Base-by-base conservation (phyloP, 495 filamentous ascomycete genomes). In the Wilcoxina mikolae region DNA sequence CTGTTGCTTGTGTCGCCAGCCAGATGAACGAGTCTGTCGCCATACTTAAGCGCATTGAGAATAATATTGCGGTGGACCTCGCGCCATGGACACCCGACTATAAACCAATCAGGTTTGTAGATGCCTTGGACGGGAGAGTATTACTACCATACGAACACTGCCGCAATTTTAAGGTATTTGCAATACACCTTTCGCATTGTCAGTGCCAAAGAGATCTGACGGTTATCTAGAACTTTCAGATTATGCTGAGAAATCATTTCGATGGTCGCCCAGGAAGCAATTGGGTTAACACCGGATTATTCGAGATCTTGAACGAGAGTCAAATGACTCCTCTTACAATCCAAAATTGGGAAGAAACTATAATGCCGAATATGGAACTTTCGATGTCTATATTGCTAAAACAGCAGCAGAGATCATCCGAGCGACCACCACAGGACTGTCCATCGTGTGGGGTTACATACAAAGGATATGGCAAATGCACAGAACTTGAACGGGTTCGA, bases 341-440 rank as follows among this genome's bases (percentile, higher is more conserved):
- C n/a, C n/a, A n/a, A n/a, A n/a, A 48, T 0, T 57, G 56, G 56
- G 3, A 41, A 1, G 1, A 25, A 15, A 39, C n/a, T 5, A 54
- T 57, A 23, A 35, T 11, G 18, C 42, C 56, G 2, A 49, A 49
- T 0, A 54, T 46, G 38, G 25, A 7, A 3, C 41, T 57, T 18
- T 57, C 56, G 0, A 57, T 57, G 56, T 49, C 56, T 5, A 54
- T 57, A 33, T 1, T 45, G 0, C 11, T 57, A 7, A 57, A 41
- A 43, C 11, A 0, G 23, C 35, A 29, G 39, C n/a, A 4, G 2
- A 12, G 28, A 0, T 12, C 15, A 2, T 17, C 26, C 7, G 7
- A 31, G 3, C 23, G 9, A 47, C 17, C 2, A 20, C 33, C 25
- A 18, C 52, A 47, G 15, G 44, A 20, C 23, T 54, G 52, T 7